A percentile compares a stretch with the other conserved stretches of the same genome.
These are phyloP conservation scores for Phytophthora agathidicida DNA, from an alignment of 352 stramenopile species.

Conservation along the genomic window DNA sequence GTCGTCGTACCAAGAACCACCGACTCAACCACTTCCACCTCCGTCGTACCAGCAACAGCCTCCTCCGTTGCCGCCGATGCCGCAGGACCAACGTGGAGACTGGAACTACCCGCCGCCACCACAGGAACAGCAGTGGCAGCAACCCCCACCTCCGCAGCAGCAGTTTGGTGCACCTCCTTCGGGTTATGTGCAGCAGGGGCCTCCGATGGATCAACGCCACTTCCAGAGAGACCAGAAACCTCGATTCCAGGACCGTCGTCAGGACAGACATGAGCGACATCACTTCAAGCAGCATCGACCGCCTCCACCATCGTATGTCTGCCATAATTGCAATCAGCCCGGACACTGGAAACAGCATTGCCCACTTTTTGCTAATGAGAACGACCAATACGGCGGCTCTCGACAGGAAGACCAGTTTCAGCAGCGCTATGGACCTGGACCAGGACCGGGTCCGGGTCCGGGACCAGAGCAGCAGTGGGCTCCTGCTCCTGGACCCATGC, in stretches of 20 bases:
- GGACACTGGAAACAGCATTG: conserved; percentile 87
- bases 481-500: too few relatives aligned
- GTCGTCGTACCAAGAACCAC: conserved; percentile 3
- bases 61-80: conserved; percentile 18
- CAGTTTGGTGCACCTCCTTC: conserved; percentile 18
- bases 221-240: conserved; percentile 33
- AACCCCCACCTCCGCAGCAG: conserved; percentile 4
- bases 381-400: conserved; percentile 9
- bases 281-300: conserved; percentile 36
- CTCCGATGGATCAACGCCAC: conserved; percentile 14
- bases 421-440: conserved; percentile 6
- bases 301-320: conserved; percentile 71
- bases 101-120: conserved; percentile 16
- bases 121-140: conserved; percentile 19
- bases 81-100: conserved; percentile 17
- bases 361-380: conserved; percentile 40
- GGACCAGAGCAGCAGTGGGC: conserved; percentile 15
- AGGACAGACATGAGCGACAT: conserved; percentile 24
- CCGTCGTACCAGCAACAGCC: conserved; percentile 8
- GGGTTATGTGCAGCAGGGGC: conserved; percentile 15
- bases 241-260: conserved; percentile 29
- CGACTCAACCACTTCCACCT: conserved; percentile 15
- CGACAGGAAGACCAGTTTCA: conserved; percentile 12
- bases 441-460: too few relatives aligned
- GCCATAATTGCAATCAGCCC: conserved; percentile 75